Evolutionary conservation across 2,329 filamentous ascomycete genomes (phyloP).

Genomic region (Arthrobotrys sphaeroides): DNA sequence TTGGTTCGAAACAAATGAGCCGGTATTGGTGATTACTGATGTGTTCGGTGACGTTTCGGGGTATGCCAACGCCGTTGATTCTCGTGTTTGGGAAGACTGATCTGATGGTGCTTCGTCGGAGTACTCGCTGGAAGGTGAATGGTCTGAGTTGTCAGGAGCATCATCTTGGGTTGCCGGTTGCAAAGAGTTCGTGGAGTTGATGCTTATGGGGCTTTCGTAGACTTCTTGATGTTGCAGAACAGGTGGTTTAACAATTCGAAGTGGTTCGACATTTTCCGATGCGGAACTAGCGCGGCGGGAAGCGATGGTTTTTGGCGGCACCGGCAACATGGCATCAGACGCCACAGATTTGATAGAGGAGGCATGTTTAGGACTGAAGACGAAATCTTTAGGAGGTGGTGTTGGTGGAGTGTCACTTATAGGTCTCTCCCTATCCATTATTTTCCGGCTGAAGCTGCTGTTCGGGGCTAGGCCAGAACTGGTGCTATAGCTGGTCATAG

Average conservation of each 20-base stretch:
- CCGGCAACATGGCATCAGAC: slow-evolving; percentile 49
- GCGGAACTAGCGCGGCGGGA: slow-evolving; percentile 37
- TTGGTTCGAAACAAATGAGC: slow-evolving; percentile 60
- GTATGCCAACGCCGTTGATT: slow-evolving; percentile 23
- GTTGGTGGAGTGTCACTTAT: slow-evolving; percentile 44
- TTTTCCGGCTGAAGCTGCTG: slow-evolving; percentile 49
- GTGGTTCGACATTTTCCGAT: slow-evolving; percentile 44
- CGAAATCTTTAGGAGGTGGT: slow-evolving; percentile 49
- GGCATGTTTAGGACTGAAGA: slow-evolving; percentile 48
- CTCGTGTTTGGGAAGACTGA: slow-evolving; percentile 37
- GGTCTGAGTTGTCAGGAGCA: slow-evolving; percentile 53
- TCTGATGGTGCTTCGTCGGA: slow-evolving; percentile 55
- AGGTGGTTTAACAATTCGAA: slow-evolving; percentile 41
- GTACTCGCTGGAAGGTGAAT: slow-evolving; percentile 57
- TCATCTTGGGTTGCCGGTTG: slow-evolving; percentile 24
- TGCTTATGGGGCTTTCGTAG: slow-evolving; percentile 47
- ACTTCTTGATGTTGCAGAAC: slow-evolving; percentile 26
- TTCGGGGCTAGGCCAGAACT: slow-evolving; percentile 49
- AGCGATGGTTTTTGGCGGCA: slow-evolving; percentile 43
- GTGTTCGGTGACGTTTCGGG: slow-evolving; percentile 46
- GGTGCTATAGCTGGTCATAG: slow-evolving; percentile 49
- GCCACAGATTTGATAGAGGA: slow-evolving; percentile 49
- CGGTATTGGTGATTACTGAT: slow-evolving; percentile 51
- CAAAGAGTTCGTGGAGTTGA: slow-evolving; percentile 29
- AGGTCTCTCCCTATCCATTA: slow-evolving; percentile 49